A percentile compares a stretch with the other conserved stretches of the same genome.
Evolutionary conservation across 2,329 filamentous ascomycete species (phyloP).

Genomic region (Zymoseptoria crescenta): DNA sequence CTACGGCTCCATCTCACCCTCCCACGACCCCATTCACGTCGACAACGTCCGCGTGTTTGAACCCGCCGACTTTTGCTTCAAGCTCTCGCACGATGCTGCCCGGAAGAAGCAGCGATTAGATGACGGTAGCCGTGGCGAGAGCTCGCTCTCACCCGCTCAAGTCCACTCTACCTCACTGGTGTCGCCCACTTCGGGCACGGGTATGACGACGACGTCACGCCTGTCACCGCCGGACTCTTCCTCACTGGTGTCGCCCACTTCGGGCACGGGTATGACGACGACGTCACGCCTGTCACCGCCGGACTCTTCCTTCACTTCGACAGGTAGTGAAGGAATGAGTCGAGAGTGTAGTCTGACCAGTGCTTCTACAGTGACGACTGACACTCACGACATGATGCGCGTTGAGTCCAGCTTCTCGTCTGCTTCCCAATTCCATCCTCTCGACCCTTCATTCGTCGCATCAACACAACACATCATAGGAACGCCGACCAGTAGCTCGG

Average conservation of each 20-base stretch:
- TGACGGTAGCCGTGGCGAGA: constrained; percentile 7
- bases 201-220: constrained; percentile 24
- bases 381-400: constrained; percentile 38
- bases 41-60: constrained; percentile 20
- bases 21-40: constrained; percentile 8
- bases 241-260: constrained; percentile 18
- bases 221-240: constrained; percentile 11
- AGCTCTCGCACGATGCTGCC: constrained; percentile 17
- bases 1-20: constrained; percentile 17
- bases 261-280: constrained; percentile 24
- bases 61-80: constrained; percentile 23
- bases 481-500: constrained; percentile 18
- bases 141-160: constrained; percentile 8
- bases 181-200: constrained; percentile 23
- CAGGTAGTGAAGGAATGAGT: constrained; percentile 33
- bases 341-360: constrained; percentile 38
- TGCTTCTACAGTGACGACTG: constrained; percentile 29
- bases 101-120: constrained; percentile 21
- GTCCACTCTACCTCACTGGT: constrained; percentile 4
- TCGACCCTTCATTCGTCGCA: constrained; percentile 21
- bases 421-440: constrained; percentile 20
- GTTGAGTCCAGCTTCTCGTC: constrained; percentile 35
- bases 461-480: constrained; percentile 10
- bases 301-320: constrained; percentile 16
- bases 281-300: constrained; percentile 21